Evolutionary conservation across 495 filamentous ascomycete genomes (phyloP), one percentile per base, ranked within the genome.

Genomic region (Barbatosphaeria neglecta): DNA sequence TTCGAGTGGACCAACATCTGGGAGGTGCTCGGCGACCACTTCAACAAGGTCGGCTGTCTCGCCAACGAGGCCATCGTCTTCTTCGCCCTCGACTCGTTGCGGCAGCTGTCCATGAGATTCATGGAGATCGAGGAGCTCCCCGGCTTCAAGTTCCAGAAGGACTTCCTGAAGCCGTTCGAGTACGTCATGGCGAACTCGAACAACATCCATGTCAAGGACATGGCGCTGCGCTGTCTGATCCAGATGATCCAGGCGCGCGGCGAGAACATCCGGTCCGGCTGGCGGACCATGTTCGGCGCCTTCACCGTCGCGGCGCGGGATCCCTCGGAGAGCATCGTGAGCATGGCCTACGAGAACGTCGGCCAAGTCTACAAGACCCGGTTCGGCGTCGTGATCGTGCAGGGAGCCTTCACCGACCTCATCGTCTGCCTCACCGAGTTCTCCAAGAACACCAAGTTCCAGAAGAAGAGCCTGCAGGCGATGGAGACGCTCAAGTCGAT

Each of bases 141-240:
- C 0, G 93, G 94, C 52, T 99, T 99, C 79, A 96, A 97, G 61
- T 99, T 99, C 60, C 92, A 99, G 55, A 99, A 99, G 60, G 92
- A 99, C 55, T 97, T 99, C 66, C 73, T 97, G 22, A 96, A 95
- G 62, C 92, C 92, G 0, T 99, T 99, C 50, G 89, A 97, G 65
- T 86, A 96, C 63, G 87, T 99, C 54, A 94, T 97, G 72, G 78
- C 82, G 24, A 97, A 97, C 65, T 90, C 87, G 48, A 86, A 64
- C 46, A 82, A 88, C 42, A 83, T 94, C 24, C 76, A 84, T 7
- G 92, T 99, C 50, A 99, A 99, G 62, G 92, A 99, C 56, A 95
- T 97, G 88, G 87, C 93, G 25, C 73, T 99, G 11, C 78, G 88
- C n/a, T 99, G 93, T 59, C 70, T 99, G 45, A 92, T 93, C 46